Evolutionary conservation across 2,329 filamentous ascomycete genomes (phyloP), one percentile per base, ranked within the genome.

Genomic region (Calonectria crousiana): DNA sequence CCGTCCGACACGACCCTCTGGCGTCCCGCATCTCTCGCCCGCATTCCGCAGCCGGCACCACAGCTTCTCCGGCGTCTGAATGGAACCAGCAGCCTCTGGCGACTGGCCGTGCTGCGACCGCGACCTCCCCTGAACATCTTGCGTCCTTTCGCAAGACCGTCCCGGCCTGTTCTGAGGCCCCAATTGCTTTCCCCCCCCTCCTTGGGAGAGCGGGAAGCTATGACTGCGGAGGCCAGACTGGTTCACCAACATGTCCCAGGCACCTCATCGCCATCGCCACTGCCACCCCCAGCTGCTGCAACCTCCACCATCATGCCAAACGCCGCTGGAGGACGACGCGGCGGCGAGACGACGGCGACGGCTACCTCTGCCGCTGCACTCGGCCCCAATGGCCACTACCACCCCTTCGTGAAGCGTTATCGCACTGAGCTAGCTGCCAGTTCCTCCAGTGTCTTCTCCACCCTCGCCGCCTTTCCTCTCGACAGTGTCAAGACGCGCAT

Each of bases 401-500:
- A 83, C 72, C 79, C 79, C 32, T 81, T 93, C 87, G 88, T 93
- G 81, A 95, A 95, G 86, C 90, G 90, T 78, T 96, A 97, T 85
- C 91, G 94, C 77, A 96, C 93, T 64, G 94, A 96, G 85, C 92
- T 97, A 78, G 92, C 94, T 75, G 95, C 95, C 56, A 94, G 93
- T 84, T 89, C 92, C 49, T 94, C 93, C 82, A 96, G 93, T 84
- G 89, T 96, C 77, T 88, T 96, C 71, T 95, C 94, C 47, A 97
- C 95, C 52, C 90, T 95, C 82, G 89, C 90, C 77, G 93, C 95
- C n/a, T 97, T 96, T 82, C 95, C 95, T 28, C 91, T 97, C 78
- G 95, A 97, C 84, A 96, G 95, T 80, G 93, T 96, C 83, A 97
- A 97, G 88, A 96, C 94, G 71, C 94, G 95, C 81, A 95, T 97